Evolutionary conservation across 75 land plant species (phyloP).

Genomic region (Chamaecyparis obtusa): DNA sequence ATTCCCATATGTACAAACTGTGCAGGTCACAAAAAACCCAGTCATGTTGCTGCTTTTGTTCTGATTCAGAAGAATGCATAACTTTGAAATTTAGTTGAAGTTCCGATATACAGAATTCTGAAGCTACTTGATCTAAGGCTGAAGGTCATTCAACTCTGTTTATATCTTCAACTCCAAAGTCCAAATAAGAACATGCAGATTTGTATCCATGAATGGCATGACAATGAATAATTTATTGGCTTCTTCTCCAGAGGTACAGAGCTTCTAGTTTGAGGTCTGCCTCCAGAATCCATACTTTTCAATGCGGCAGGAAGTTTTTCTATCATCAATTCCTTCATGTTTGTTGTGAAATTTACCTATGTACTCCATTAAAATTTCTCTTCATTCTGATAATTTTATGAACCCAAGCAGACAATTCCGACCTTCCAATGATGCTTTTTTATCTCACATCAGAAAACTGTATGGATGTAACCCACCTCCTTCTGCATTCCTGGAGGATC

Average conservation of each 20-base stretch:
- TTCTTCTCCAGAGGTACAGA: not conserved
- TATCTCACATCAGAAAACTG: not conserved
- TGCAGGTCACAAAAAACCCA: not conserved
- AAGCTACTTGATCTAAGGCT: not conserved
- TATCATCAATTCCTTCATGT: not conserved
- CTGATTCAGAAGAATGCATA: constrained; percentile 1
- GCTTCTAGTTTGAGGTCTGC: not conserved
- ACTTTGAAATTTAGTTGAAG: not conserved
- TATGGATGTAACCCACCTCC: constrained; percentile 6
- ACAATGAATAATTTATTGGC: not conserved
- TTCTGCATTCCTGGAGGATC: not conserved
- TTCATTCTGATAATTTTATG: not conserved
- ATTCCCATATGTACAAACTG: not conserved
- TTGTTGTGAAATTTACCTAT: not conserved
- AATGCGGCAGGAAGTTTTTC: no score
- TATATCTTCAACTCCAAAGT: not conserved
- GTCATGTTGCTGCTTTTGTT: not conserved
- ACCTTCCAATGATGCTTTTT: not conserved
- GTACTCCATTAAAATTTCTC: not conserved
- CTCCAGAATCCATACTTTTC: not conserved
- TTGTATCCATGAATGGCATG: not conserved
- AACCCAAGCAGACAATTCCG: not conserved
- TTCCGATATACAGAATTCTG: not conserved
- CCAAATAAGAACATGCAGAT: not conserved
- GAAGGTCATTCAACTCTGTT: no score